Evolutionary conservation across 257 asterid genomes (phyloP).

Genomic region (Penstemon eatonii): DNA sequence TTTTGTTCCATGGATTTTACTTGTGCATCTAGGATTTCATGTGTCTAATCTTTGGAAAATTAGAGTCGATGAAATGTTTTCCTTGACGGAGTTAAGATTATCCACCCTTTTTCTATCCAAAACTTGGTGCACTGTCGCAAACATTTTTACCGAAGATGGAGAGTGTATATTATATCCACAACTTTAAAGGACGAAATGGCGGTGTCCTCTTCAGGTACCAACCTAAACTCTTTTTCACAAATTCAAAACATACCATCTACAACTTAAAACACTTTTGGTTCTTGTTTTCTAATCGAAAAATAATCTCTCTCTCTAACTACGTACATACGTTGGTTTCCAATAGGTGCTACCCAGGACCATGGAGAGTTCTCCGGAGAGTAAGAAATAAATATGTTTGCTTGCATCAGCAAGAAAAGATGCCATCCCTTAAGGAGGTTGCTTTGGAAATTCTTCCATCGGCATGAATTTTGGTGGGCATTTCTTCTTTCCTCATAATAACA

Average conservation of each 20-base stretch:
- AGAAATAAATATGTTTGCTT: conserved; percentile 56
- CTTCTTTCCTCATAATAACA: no score
- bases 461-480: conserved; percentile 16
- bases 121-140: conserved; percentile 70
- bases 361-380: conserved; percentile 71
- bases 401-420: conserved; percentile 79
- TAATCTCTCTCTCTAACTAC: no score
- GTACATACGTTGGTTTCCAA: neutral
- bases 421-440: conserved; percentile 90
- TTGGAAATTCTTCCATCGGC: conserved; percentile 75
- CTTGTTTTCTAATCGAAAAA: no score
- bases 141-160: conserved; percentile 81
- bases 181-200: conserved; percentile 77
- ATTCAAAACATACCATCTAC: neutral
- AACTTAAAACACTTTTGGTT: no score
- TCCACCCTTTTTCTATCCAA: conserved; percentile 91
- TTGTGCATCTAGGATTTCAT: no score
- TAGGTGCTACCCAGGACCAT: conserved; percentile 85
- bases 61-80: conserved; percentile 15
- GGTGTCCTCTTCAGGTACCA: conserved; percentile 85
- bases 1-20: neutral
- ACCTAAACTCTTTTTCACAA: neutral
- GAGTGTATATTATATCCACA: conserved; percentile 90
- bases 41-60: neutral
- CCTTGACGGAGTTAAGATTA: conserved; percentile 56